phyloP scores from a whole-genome alignment of 495 filamentous ascomycete species.

The Hyaloscypha bicolor region DNA sequence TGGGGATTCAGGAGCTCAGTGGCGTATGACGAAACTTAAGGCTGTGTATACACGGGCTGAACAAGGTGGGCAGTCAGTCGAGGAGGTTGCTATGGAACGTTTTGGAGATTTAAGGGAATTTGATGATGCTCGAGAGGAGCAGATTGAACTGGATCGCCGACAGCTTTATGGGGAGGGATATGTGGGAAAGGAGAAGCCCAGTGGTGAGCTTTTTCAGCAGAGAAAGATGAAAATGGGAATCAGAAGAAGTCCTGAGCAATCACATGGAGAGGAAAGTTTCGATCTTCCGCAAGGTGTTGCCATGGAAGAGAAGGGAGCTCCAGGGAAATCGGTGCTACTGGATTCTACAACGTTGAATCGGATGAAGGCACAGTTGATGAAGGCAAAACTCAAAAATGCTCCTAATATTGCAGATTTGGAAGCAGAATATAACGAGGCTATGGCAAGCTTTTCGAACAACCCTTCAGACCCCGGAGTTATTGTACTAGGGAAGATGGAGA shows the following conservation, averaged over 20 bases:
- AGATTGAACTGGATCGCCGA: slow-evolving; percentile 86
- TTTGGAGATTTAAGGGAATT: slow-evolving; percentile 84
- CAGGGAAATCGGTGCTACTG: slow-evolving; percentile 50
- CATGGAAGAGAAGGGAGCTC: slow-evolving; percentile 40
- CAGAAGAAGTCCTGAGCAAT: slow-evolving; percentile 38
- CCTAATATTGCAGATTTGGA: slow-evolving; percentile 79
- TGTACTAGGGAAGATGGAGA: slow-evolving; percentile 85
- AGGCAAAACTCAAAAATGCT: slow-evolving; percentile 79
- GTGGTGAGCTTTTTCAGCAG: slow-evolving; percentile 83
- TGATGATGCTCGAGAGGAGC: slow-evolving; percentile 93
- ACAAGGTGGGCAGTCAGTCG: slow-evolving; percentile 67
- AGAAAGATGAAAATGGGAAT: slow-evolving; percentile 53
- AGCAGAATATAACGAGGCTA: slow-evolving; percentile 76
- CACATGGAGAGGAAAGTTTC: slow-evolving; percentile 47
- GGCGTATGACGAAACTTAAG: slow-evolving; percentile 94
- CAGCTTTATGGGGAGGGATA: slow-evolving; percentile 85
- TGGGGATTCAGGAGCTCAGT: slow-evolving; percentile 85
- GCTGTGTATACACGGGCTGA: slow-evolving; percentile 81
- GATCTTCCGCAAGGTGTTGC: slow-evolving; percentile 46
- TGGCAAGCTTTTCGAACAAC: slow-evolving; percentile 57
- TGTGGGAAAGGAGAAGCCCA: slow-evolving; percentile 84
- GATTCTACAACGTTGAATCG: slow-evolving; percentile 83
- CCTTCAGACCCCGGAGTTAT: slow-evolving; percentile 64
- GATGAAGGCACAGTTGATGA: slow-evolving; percentile 90
- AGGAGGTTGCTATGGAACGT: slow-evolving; percentile 79